phyloP scores from a whole-genome alignment of 345 rosid genomes.

The Sisymbrium irio region DNA sequence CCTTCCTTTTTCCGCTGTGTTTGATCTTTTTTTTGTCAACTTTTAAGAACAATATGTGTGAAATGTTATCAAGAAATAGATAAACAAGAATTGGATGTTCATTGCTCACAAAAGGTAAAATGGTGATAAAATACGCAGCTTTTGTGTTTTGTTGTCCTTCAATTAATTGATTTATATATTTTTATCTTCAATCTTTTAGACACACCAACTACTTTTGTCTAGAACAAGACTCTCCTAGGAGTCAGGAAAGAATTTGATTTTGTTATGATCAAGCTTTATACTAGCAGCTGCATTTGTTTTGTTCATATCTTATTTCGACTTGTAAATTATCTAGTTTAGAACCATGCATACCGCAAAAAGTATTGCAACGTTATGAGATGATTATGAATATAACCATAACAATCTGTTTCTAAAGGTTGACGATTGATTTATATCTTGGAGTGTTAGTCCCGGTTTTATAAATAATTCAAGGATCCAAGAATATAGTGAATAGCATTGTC shows the following conservation, averaged over 20 bases:
- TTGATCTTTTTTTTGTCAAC: not conserved
- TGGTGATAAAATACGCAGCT: conserved; percentile 26
- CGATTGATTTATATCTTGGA: no score
- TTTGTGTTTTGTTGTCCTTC: conserved; percentile 3
- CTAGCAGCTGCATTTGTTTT: not conserved
- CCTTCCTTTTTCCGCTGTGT: not conserved
- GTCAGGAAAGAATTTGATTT: conserved; percentile 18
- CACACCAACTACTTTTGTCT: conserved; percentile 25
- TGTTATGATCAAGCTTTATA: conserved; percentile 1
- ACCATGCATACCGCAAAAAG: not conserved
- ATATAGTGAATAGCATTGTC: no score
- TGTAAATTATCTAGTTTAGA: not conserved
- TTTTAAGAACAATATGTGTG: conserved; percentile 2
- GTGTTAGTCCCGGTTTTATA: no score
- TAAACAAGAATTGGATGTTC: not conserved
- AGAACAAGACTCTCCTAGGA: conserved; percentile 34
- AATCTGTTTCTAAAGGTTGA: not conserved
- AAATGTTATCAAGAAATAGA: not conserved
- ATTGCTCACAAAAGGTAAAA: conserved; percentile 9
- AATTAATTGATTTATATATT: not conserved
- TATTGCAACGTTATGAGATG: not conserved
- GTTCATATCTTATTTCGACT: not conserved
- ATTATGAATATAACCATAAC: no score
- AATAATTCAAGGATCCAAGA: no score
- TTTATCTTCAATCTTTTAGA: conserved; percentile 6